Percentiles rank a stretch among this genome's conserved stretches.
Evolutionary conservation across 2,329 filamentous ascomycete genomes (phyloP).

Genomic region (Talaromyces sp.): DNA sequence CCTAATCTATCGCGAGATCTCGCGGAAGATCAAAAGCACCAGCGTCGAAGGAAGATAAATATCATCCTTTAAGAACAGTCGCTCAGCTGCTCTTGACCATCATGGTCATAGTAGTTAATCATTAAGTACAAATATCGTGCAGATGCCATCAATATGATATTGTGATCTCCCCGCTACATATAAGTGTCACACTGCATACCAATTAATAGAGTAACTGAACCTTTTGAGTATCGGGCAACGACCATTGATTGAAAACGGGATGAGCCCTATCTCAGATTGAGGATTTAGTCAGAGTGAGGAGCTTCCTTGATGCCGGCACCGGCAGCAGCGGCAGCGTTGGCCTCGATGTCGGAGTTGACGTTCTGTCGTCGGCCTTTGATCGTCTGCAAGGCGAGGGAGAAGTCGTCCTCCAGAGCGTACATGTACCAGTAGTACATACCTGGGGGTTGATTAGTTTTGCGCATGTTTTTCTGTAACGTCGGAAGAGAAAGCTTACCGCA

Average conservation of each 20-base stretch:
- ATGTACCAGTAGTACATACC: conserved; percentile 19
- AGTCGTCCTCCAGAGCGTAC: conserved; percentile 15
- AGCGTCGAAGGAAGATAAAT: not conserved
- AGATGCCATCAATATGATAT: not conserved
- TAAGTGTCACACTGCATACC: not conserved
- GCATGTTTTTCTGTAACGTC: too few relatives aligned
- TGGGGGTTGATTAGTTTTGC: not conserved
- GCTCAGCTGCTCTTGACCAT: not conserved
- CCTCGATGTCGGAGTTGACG: conserved; percentile 14
- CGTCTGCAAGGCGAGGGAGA: conserved; percentile 10
- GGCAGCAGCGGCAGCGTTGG: not conserved
- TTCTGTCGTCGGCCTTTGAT: conserved; percentile 8
- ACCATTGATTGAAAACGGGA: too few relatives aligned
- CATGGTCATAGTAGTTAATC: not conserved
- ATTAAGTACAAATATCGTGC: not conserved
- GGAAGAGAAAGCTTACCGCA: conserved; percentile 9
- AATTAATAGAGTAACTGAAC: not conserved
- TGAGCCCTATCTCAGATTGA: not conserved
- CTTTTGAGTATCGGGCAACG: too few relatives aligned
- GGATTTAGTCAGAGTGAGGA: not conserved
- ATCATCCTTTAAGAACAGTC: not conserved
- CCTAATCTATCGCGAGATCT: not conserved
- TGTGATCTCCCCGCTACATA: not conserved
- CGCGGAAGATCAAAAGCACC: not conserved
- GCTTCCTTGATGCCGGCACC: conserved; percentile 5